A percentile compares a stretch with the other conserved stretches of the same genome.
Conservation (phyloP, 2,329 filamentous ascomycete genomes). For the Cytospora piceicola region DNA sequence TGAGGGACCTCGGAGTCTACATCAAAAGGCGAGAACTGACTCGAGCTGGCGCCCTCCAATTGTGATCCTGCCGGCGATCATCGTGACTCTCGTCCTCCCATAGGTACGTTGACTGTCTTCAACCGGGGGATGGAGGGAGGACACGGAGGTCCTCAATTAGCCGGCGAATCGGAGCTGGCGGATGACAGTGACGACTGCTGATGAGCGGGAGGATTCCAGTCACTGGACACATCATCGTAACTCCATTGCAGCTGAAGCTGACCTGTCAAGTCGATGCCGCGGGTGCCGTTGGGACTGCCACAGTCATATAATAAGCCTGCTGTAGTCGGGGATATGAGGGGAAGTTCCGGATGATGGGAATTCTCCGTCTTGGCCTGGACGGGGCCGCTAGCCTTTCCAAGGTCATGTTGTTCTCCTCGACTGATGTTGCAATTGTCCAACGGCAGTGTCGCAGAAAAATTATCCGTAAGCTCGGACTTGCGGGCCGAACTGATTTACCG, state of each 20-base stretch:
- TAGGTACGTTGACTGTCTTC: neutral
- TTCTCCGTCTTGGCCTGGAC: too few species aligned
- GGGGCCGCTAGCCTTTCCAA: too few species aligned
- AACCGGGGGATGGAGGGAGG: neutral
- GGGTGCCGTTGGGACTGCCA: neutral
- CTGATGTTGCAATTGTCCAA: too few species aligned
- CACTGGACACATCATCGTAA: neutral
- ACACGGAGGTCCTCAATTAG: neutral
- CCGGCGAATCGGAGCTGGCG: neutral
- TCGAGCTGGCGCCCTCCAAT: neutral
- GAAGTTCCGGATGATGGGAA: neutral
- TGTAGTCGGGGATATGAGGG: neutral
- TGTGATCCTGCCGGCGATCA: neutral
- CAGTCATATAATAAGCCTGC: too few species aligned
- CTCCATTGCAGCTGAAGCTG: neutral
- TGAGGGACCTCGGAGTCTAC: neutral
- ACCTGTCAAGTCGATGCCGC: neutral
- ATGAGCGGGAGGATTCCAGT: neutral
- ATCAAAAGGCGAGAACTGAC: neutral
- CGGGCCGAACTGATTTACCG: too few species aligned
- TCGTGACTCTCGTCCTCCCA: neutral
- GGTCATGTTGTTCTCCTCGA: too few species aligned
- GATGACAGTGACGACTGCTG: neutral
- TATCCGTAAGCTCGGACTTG: too few species aligned
- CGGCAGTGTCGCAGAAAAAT: too few species aligned